A percentile compares a stretch with the other conserved stretches of the same genome.
Evolutionary conservation across 805 yeast genomes (phyloP).

Genomic region (Maudiozyma saulgeensis): DNA sequence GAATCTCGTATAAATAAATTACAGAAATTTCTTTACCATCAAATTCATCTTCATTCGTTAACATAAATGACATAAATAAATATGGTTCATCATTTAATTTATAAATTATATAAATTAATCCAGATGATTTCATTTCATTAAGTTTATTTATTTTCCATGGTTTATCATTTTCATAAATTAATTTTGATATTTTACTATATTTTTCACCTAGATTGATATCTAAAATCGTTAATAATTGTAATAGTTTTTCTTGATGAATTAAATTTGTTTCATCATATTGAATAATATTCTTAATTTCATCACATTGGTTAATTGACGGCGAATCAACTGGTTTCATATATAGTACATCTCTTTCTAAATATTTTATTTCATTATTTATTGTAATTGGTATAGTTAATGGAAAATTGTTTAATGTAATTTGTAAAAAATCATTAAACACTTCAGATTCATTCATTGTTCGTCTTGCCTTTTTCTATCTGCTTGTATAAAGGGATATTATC

Average conservation of each 20-base stretch:
- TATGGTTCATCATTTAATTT: constrained; percentile 1
- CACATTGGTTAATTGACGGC: background rate
- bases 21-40: constrained; percentile 7
- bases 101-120: constrained; percentile 22
- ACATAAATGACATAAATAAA: constrained; percentile 21
- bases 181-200: constrained; percentile 10
- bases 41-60: constrained; percentile 19
- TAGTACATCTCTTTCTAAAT: constrained; percentile 2
- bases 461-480: too few relatives aligned
- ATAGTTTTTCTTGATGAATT: background rate
- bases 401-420: constrained; percentile 1
- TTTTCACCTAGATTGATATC: constrained; percentile 18
- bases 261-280: background rate
- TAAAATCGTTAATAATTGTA: constrained; percentile 9
- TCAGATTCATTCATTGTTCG: background rate
- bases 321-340: constrained; percentile 1
- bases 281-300: background rate
- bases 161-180: constrained; percentile 14
- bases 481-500: too few relatives aligned
- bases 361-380: background rate
- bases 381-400: background rate
- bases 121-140: constrained; percentile 21
- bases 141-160: constrained; percentile 22
- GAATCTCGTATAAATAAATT: constrained; percentile 28
- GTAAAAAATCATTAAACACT: background rate